Evolutionary conservation across 1,284 basidiomycete species (phyloP).

Genomic region (Malassezia japonica): DNA sequence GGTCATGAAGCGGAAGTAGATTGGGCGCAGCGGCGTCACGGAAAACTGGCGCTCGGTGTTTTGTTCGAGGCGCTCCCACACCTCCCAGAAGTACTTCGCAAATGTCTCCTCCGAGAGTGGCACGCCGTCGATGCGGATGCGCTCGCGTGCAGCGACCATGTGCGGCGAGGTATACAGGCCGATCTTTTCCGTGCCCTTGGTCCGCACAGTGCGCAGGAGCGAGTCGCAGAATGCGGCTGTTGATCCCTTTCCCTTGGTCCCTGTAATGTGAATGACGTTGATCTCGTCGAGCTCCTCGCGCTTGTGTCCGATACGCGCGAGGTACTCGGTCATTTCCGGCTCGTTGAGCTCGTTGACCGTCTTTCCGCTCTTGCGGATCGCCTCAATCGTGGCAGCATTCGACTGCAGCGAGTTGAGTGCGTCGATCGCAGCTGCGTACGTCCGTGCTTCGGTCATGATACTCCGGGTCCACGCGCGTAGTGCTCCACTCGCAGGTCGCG

Average conservation of each 20-base stretch:
- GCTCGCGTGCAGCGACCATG: constrained; percentile 85
- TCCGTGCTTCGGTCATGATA: neutral
- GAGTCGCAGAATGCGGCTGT: constrained; percentile 70
- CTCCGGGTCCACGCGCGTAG: neutral
- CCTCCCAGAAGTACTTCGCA: constrained; percentile 84
- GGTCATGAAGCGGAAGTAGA: constrained; percentile 90
- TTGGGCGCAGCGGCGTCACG: constrained; percentile 63
- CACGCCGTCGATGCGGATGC: constrained; percentile 83
- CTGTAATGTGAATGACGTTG: constrained; percentile 92
- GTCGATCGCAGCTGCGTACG: constrained; percentile 64
- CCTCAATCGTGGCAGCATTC: constrained; percentile 82
- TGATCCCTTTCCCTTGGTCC: constrained; percentile 97
- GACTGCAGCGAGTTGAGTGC: constrained; percentile 83
- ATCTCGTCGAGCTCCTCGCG: constrained; percentile 71
- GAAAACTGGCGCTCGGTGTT: constrained; percentile 50
- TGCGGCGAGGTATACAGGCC: constrained; percentile 96
- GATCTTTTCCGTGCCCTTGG: constrained; percentile 24
- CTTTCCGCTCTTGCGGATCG: constrained; percentile 66
- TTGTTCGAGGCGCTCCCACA: constrained; percentile 78
- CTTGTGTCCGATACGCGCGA: constrained; percentile 72
- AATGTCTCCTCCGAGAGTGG: constrained; percentile 82
- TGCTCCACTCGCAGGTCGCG: neutral
- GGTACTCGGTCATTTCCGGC: constrained; percentile 81
- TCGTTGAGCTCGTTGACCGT: constrained; percentile 63
- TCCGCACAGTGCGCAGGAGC: constrained; percentile 29